These are phyloP conservation scores for Chondrus crispus DNA, from an alignment of 23 red algal genomes.

Conservation along the genomic window DNA sequence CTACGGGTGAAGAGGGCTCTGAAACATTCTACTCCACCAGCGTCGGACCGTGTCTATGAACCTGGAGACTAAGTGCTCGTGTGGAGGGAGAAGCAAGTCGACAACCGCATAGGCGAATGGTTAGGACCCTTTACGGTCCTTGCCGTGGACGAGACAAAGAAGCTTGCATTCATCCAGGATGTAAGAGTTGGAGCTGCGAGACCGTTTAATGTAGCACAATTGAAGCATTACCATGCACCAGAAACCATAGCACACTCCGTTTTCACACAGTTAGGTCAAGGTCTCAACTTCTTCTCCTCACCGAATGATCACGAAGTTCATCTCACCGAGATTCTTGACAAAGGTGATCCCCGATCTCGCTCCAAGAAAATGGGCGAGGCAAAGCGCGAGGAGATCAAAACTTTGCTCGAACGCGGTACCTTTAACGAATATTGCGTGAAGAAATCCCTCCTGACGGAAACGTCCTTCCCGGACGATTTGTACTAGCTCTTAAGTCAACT, in stretches of 20 bases:
- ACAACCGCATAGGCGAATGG: constrained; percentile 38
- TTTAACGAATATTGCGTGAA: background rate
- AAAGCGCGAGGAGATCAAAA: background rate
- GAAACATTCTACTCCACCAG: background rate
- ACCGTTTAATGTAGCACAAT: background rate
- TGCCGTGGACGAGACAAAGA: background rate
- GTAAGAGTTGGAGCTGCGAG: background rate
- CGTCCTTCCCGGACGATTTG: background rate
- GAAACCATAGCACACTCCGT: background rate
- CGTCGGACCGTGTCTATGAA: background rate
- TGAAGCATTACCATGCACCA: background rate
- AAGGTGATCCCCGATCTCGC: background rate
- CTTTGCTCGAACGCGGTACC: background rate
- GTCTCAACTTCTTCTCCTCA: background rate
- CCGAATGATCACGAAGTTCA: background rate
- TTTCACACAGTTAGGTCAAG: background rate
- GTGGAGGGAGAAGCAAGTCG: background rate
- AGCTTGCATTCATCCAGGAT: background rate
- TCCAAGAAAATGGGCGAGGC: background rate
- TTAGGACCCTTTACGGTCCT: constrained; percentile 10
- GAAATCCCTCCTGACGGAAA: background rate
- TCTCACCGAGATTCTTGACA: background rate
- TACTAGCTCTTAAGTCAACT: background rate
- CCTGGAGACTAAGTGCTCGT: background rate
- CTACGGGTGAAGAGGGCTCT: background rate